A percentile compares a stretch with the other conserved stretches of the same genome.
phyloP scores from a whole-genome alignment of 78 protist genomes.

The Dictyostelium capitatum region DNA sequence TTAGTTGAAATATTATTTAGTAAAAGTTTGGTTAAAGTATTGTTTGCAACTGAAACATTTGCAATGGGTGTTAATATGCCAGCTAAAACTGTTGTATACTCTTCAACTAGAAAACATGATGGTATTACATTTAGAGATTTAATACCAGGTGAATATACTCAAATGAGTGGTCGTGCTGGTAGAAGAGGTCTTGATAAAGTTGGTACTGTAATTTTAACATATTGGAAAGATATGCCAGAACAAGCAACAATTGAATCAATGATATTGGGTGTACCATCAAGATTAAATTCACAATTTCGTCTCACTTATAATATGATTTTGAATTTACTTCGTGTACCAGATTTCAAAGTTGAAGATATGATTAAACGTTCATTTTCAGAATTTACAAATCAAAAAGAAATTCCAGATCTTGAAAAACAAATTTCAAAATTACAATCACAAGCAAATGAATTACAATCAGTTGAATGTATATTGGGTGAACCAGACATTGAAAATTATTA shows the following conservation, averaged over 20 bases:
- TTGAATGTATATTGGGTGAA: constrained; percentile 83
- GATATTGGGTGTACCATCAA: constrained; percentile 87
- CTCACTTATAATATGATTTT: constrained; percentile 96
- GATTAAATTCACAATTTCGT: constrained; percentile 89
- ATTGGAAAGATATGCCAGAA: constrained; percentile 80
- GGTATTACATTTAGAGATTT: constrained; percentile 89
- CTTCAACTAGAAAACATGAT: constrained; percentile 90
- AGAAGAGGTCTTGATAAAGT: constrained; percentile 92
- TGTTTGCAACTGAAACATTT: constrained; percentile 99
- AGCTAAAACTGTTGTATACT: constrained; percentile 96
- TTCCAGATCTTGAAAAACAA: constrained; percentile 45
- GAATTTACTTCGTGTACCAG: constrained; percentile 92
- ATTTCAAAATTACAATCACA: constrained; percentile 12
- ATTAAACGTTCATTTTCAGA: constrained; percentile 93
- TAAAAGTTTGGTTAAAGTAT: constrained; percentile 92
- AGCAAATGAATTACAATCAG: not conserved
- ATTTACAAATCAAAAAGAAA: constrained; percentile 59
- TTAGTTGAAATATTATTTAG: constrained; percentile 96
- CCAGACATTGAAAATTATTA: constrained; percentile 85
- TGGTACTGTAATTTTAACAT: constrained; percentile 94
- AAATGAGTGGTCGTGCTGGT: constrained; percentile 99
- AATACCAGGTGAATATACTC: constrained; percentile 95
- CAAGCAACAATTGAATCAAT: constrained; percentile 50
- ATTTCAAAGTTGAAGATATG: constrained; percentile 92
- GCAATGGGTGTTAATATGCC: constrained; percentile 99